Evolutionary conservation across 1,139 yeast genomes (phyloP).

Genomic region (Pichia sp.): DNA sequence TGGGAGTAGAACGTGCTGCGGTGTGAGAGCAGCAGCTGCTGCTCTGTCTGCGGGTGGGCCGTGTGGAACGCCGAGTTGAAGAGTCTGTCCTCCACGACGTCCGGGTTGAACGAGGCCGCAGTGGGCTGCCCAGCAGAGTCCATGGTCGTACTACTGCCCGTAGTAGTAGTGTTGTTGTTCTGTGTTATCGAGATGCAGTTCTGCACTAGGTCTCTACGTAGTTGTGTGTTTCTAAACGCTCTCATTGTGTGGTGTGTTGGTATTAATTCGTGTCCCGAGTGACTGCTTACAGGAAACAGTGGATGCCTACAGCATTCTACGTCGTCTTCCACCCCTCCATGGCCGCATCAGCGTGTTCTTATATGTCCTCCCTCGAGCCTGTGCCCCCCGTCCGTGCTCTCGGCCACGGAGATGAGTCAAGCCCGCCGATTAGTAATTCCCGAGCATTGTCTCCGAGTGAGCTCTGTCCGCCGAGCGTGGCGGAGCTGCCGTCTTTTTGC

Average conservation of each 20-base stretch:
- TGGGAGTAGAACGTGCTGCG: constrained; percentile 16
- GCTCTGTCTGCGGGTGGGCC: neutral
- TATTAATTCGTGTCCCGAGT: no score
- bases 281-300: no score
- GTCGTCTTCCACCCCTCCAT: no score
- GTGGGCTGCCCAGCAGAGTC: neutral
- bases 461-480: no score
- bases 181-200: constrained; percentile 4
- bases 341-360: no score
- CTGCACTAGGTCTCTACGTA: constrained; percentile 11
- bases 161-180: neutral
- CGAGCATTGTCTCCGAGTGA: no score
- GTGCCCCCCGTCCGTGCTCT: neutral
- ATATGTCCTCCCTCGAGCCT: no score
- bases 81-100: constrained; percentile 9
- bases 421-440: neutral
- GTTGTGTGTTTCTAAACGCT: constrained; percentile 7
- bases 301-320: no score
- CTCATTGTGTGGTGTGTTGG: neutral
- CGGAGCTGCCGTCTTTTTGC: no score
- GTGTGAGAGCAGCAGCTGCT: neutral
- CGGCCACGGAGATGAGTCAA: neutral
- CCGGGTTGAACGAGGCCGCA: constrained; percentile 6
- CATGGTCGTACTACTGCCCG: neutral
- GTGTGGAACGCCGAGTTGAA: constrained; percentile 6